phyloP scores from a whole-genome alignment of 2,329 filamentous ascomycete genomes.

The Alternaria dauci region DNA sequence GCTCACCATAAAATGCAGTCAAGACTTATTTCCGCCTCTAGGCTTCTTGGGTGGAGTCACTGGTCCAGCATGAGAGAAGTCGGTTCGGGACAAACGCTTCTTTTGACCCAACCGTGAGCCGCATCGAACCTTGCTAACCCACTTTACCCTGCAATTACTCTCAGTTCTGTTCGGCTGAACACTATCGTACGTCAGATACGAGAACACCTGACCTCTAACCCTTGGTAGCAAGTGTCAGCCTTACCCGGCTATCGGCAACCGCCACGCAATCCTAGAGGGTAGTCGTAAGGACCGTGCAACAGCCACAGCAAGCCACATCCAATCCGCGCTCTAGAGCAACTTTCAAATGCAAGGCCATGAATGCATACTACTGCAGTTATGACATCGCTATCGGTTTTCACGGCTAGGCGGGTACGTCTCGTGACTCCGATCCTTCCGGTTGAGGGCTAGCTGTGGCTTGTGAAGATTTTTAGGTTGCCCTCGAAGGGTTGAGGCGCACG shows the following conservation, averaged over 20 bases:
- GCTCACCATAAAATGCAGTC: constrained; percentile 8
- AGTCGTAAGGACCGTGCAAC: constrained; percentile 31
- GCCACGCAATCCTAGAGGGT: constrained; percentile 9
- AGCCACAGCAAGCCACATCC: constrained; percentile 39
- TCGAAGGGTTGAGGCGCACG: background rate
- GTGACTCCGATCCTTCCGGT: constrained; percentile 16
- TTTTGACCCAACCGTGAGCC: constrained; percentile 20
- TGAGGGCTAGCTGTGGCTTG: constrained; percentile 7
- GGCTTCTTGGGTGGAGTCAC: constrained; percentile 26
- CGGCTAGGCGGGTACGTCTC: constrained; percentile 23
- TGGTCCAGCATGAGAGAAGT: constrained; percentile 8
- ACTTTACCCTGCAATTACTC: constrained; percentile 16
- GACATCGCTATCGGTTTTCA: constrained; percentile 22
- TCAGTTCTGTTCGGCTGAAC: constrained; percentile 14
- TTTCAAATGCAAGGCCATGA: constrained; percentile 21
- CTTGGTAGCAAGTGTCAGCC: constrained; percentile 27
- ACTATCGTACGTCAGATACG: background rate
- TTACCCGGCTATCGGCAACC: constrained; percentile 23
- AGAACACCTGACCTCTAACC: constrained; percentile 27
- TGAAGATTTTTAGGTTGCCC: constrained; percentile 9
- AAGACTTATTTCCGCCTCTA: constrained; percentile 25
- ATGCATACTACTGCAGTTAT: constrained; percentile 25
- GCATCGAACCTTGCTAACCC: constrained; percentile 2
- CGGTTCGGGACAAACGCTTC: constrained; percentile 1
- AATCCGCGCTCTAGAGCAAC: constrained; percentile 23